Conservation (phyloP, 2,329 filamentous ascomycete genomes). For the Ophiognomonia clavigignenti-juglandacearum region DNA sequence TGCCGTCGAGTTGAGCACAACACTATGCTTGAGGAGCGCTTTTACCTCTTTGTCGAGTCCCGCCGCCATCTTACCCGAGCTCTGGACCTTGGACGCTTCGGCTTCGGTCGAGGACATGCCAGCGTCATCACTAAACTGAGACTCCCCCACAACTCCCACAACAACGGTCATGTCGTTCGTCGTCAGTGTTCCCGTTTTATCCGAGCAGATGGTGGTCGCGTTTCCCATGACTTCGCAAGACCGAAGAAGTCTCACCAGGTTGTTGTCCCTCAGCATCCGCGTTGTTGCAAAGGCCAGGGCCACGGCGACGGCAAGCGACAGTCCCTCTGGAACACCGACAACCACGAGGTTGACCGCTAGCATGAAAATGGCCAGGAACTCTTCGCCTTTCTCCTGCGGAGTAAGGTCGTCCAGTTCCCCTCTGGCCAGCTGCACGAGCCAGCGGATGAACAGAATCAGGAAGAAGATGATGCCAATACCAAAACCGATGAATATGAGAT, state of each 20-base stretch:
- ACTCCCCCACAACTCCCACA: constrained; percentile 44
- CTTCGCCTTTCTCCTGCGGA: constrained; percentile 52
- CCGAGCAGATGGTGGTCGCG: constrained; percentile 65
- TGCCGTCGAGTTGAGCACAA: constrained; percentile 65
- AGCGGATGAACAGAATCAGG: constrained; percentile 80
- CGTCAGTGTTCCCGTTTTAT: constrained; percentile 64
- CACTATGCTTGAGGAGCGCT: constrained; percentile 53
- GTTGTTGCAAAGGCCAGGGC: constrained; percentile 73
- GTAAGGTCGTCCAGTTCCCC: constrained; percentile 40
- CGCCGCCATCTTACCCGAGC: constrained; percentile 49
- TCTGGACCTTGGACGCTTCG: too few relatives aligned
- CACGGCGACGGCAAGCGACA: constrained; percentile 72
- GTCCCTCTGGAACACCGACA: constrained; percentile 72
- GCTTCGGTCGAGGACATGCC: too few relatives aligned
- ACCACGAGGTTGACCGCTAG: constrained; percentile 76
- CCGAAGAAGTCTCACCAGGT: constrained; percentile 70
- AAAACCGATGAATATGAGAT: constrained; percentile 74
- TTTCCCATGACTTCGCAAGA: constrained; percentile 81
- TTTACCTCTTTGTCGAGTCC: constrained; percentile 33
- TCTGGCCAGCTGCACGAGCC: constrained; percentile 66
- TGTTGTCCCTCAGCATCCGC: constrained; percentile 73
- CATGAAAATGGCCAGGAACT: constrained; percentile 62
- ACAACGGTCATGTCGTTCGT: constrained; percentile 68
- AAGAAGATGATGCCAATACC: constrained; percentile 75
- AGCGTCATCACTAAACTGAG: constrained; percentile 44